Evolutionary conservation across 108 stramenopile species (phyloP), one percentile per base, ranked within the genome.

Genomic region (Pseudonitzschia pungens): DNA sequence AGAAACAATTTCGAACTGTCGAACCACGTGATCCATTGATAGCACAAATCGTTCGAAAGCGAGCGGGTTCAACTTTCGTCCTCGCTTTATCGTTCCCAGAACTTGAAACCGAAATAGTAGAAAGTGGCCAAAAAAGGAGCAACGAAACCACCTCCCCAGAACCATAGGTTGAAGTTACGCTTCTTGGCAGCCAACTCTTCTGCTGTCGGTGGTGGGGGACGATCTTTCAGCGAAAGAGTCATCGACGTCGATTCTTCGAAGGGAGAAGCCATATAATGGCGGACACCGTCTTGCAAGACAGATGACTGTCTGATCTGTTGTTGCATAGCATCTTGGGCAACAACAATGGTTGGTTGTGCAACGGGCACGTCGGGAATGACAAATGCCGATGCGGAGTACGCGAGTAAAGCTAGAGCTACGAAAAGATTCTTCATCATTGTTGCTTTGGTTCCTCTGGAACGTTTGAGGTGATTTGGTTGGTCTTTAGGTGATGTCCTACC

Each of bases 61-160:
- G 45, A 14, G 45, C 5, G 5, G 45, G 6, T 36, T 36, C 4
- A 36, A 36, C 45, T 10, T 4, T 48, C 10, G 18, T 2, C 27
- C 26, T 45, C 50, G 16, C 26, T 82, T 77, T 90, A 92, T 71
- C 84, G 86, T 70, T 89, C 86, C 92, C 92, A 93, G 72, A 93
- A 91, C 76, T 87, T 89, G 74, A 88, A 78, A 36, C 92, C 92
- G 70, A 93, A 93, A 75, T 93, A 92, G 73, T 87, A 77, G 42
- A 79, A 62, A 11, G 90, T 93, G 15, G 92, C 92, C 69, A 91
- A 72, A 57, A 93, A 93, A 21, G 92, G 92, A 62, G 92, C 92
- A 6, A 93, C 90, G 68, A 93, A 91, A 36, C 92, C 92, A 59
- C 92, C 92, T 62, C 92, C 92, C 89, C 91, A 92, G 67, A 78